These are phyloP conservation scores for Mariannaea elegans DNA, from an alignment of 2,329 filamentous ascomycete species.

Conservation along the genomic window DNA sequence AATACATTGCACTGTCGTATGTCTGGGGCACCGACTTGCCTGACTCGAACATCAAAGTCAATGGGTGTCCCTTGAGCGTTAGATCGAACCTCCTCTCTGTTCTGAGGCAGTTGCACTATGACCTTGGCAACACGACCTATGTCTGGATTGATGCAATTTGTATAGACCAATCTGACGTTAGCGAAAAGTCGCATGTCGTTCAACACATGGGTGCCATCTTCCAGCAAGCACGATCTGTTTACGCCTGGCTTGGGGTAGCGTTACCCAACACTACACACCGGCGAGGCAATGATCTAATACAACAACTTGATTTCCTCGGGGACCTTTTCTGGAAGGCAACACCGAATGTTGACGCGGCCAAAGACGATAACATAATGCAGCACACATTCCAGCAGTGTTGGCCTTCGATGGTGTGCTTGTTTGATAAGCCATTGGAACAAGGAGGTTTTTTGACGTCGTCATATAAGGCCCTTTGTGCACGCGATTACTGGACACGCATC, in stretches of 20 bases:
- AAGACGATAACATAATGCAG: not conserved
- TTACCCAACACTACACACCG: not conserved
- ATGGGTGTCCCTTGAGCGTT: not conserved
- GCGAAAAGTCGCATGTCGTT: not conserved
- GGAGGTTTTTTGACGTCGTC: not conserved
- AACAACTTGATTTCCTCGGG: not conserved
- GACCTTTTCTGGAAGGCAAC: not conserved
- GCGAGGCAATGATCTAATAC: not conserved
- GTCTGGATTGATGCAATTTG: not conserved
- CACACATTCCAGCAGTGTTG: not conserved
- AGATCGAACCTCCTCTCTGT: not conserved
- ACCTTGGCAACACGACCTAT: not conserved
- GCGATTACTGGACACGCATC: not conserved
- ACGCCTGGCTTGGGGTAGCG: not conserved
- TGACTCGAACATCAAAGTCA: not conserved
- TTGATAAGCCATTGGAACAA: not conserved
- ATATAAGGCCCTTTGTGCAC: not conserved
- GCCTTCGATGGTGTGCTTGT: not conserved
- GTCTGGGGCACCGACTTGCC: not conserved
- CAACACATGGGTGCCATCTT: not conserved
- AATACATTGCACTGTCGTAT: conserved; percentile 19
- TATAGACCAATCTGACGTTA: not conserved
- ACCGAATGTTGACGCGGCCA: not conserved
- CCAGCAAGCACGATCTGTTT: not conserved
- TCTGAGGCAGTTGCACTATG: not conserved